Conservation (phyloP, 306 rosid species). For the Calophaca sinica region DNA sequence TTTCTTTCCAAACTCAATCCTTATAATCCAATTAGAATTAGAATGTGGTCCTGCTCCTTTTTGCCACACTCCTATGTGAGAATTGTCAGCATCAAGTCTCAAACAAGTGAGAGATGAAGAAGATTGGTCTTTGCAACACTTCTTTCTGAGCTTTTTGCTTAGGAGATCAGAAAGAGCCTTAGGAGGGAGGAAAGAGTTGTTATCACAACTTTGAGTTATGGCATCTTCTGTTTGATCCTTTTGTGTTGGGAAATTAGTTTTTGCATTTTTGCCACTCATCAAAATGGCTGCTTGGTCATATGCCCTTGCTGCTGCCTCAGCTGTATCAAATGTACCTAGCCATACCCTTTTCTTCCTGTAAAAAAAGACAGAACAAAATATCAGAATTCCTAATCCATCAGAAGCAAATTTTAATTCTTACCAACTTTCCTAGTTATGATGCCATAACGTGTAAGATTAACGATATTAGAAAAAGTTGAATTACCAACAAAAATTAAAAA, state of each 20-base stretch:
- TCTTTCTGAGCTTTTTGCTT: conserved; percentile 75
- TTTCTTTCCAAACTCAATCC: conserved; percentile 80
- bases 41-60: conserved; percentile 80
- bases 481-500: too few species aligned
- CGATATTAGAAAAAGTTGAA: too few species aligned
- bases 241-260: conserved; percentile 76
- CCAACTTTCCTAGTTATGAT: neutral
- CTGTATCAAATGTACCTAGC: conserved; percentile 97
- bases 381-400: neutral
- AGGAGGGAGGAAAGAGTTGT: conserved; percentile 58
- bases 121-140: conserved; percentile 82
- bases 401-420: neutral
- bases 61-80: conserved; percentile 98
- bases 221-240: conserved; percentile 39
- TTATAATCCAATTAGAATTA: conserved; percentile 86
- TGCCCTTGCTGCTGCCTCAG: conserved; percentile 95
- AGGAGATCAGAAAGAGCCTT: conserved; percentile 83
- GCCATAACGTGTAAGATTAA: neutral
- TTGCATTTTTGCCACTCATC: conserved; percentile 91
- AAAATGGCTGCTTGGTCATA: conserved; percentile 94
- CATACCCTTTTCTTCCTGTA: conserved; percentile 93
- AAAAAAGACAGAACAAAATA: neutral
- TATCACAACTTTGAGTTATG: neutral
- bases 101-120: conserved; percentile 95
- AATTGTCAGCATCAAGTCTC: conserved; percentile 84